Evolutionary conservation across 495 filamentous ascomycete genomes (phyloP), one percentile per base, ranked within the genome.

Genomic region (Penicillium lagena): DNA sequence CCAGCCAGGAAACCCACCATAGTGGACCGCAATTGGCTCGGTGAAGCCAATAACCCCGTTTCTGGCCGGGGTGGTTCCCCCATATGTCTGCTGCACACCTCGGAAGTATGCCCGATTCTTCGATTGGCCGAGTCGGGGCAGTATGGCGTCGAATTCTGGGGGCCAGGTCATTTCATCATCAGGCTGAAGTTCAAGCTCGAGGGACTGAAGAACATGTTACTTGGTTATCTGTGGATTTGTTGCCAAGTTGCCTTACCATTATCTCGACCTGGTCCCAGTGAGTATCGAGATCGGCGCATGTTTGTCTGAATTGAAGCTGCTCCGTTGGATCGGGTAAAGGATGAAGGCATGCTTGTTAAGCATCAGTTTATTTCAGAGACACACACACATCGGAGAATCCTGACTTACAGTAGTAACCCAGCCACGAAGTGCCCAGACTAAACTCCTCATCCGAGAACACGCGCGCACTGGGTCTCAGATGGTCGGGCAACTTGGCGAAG

Each of bases 1-100:
- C 72, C 72, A 73, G 13, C 63, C 67, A 22, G 48, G 41, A 31
- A 73, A 54, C 0, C 52, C 60, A 0, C 60, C 56, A 29, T 67
- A 61, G 0, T 53, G 37, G 27, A 15, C n/a, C 9, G 33, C 32
- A 4, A 69, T 51, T 0, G 49, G 39, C 36, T 71, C 64, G 2
- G 35, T 42, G 32, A 69, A 69, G 9, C 67, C 64, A 9, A 66
- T 55, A 2, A 66, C 40, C 1, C 46, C 39, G 22, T 60, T 52
- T 7, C 17, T 14, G 0, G 37, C 29, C 4, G 53, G 41, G 0
- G 45, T 41, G 9, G 7, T 29, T 13, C 7, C 35, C 12, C 52
- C 48, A 12, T 51, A 39, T 10, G 34, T 41, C 10, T 37, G 40
- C 43, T 60, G 60, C 1, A 46, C 43, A 3, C 64, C 66, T 4